Conservation (phyloP, 2,329 filamentous ascomycete genomes). For the Cryphonectria radicalis region DNA sequence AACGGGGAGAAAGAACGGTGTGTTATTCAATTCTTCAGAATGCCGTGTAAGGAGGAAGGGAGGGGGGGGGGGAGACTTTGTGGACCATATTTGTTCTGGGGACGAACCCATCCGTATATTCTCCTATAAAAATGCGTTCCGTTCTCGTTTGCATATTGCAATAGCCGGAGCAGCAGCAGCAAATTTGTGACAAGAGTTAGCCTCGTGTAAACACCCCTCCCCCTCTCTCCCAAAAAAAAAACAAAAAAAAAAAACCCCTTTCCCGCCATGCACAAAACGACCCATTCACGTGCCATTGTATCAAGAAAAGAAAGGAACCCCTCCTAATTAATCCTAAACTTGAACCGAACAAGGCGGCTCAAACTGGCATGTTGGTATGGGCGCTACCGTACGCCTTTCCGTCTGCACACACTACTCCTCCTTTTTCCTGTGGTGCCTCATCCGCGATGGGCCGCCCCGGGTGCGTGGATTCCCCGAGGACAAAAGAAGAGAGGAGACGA, state of each 20-base stretch:
- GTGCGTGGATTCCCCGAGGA: not conserved
- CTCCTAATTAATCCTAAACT: not conserved
- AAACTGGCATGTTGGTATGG: not conserved
- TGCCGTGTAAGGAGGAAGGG: too few species aligned
- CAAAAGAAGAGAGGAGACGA: not conserved
- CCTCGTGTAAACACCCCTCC: not conserved
- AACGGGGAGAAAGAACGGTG: not conserved
- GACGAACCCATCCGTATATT: not conserved
- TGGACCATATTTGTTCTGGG: too few species aligned
- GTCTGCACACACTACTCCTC: not conserved
- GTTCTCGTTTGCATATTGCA: not conserved
- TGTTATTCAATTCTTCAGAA: too few species aligned
- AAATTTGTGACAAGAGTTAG: not conserved
- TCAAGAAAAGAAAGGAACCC: too few species aligned
- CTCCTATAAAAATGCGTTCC: not conserved
- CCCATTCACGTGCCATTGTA: too few species aligned
- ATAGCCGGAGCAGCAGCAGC: not conserved
- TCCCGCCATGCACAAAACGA: too few species aligned
- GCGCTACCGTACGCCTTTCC: not conserved
- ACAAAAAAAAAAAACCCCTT: too few species aligned
- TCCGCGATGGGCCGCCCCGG: conserved; percentile 10
- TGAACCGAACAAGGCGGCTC: not conserved
- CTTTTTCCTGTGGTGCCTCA: conserved; percentile 1
- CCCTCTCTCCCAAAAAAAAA: too few species aligned
- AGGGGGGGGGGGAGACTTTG: too few species aligned